These are phyloP conservation scores for Alternaria novae-zelandiae DNA, from an alignment of 2,329 filamentous ascomycete species.

Conservation along the genomic window DNA sequence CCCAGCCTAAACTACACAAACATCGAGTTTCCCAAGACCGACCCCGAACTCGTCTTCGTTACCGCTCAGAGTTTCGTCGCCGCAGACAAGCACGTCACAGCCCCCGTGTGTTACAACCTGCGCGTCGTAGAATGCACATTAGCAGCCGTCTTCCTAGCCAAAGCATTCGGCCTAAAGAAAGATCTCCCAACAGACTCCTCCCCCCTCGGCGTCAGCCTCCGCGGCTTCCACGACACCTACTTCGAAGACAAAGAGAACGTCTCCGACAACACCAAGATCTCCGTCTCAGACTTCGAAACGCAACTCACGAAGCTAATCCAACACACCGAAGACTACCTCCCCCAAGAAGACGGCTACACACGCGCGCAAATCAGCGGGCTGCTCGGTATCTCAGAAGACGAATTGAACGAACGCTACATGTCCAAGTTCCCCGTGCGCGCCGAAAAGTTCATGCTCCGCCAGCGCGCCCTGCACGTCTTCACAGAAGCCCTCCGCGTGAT, in stretches of 20 bases:
- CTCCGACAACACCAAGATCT: conserved; percentile 56
- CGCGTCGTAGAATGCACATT: conserved; percentile 95
- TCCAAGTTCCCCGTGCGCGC: conserved; percentile 88
- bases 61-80: conserved; percentile 94
- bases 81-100: conserved; percentile 93
- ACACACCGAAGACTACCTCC: conserved; percentile 73
- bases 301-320: conserved; percentile 78
- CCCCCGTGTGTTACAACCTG: conserved; percentile 93
- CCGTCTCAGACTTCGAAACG: conserved; percentile 54
- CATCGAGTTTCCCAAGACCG: conserved; percentile 80
- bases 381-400: conserved; percentile 70
- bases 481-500: conserved; percentile 86
- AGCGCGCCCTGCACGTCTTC: conserved; percentile 90
- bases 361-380: conserved; percentile 80
- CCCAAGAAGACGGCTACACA: conserved; percentile 83
- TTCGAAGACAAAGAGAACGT: conserved; percentile 64
- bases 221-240: conserved; percentile 85
- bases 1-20: conserved; percentile 78
- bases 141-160: conserved; percentile 73
- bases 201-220: conserved; percentile 81
- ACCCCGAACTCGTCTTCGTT: conserved; percentile 86
- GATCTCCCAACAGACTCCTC: conserved; percentile 77
- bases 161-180: conserved; percentile 62
- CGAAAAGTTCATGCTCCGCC: conserved; percentile 83
- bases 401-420: conserved; percentile 80